These are phyloP conservation scores for Pythium pyrilobum DNA, from an alignment of 352 stramenopile genomes.

Conservation along the genomic window DNA sequence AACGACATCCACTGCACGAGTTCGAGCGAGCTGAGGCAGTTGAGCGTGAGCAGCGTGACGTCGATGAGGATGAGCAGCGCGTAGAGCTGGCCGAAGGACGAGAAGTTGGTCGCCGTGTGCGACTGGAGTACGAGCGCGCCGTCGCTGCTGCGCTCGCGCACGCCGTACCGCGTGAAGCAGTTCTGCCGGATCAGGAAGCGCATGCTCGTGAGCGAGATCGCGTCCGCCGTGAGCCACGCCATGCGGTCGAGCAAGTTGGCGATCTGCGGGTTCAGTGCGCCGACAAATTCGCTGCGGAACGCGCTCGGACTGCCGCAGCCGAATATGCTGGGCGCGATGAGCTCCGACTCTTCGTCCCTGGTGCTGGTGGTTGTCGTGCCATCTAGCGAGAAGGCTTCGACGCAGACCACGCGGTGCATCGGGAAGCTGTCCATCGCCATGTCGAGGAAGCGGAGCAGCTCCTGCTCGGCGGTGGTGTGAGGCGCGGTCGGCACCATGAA, in stretches of 20 bases:
- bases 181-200: constrained; percentile 18
- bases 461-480: constrained; percentile 1
- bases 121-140: constrained; percentile 1
- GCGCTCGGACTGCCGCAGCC: constrained; percentile 14
- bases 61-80: constrained; percentile 18
- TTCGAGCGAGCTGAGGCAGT: constrained; percentile 16
- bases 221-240: constrained; percentile 16
- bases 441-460: constrained; percentile 11
- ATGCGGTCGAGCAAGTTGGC: constrained; percentile 1
- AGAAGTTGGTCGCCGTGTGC: constrained; percentile 12
- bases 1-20: constrained; percentile 14
- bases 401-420: constrained; percentile 5
- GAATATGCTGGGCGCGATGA: constrained; percentile 2
- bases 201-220: constrained; percentile 5
- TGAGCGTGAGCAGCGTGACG: constrained; percentile 13
- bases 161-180: constrained; percentile 5
- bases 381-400: constrained; percentile 8
- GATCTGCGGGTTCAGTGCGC: background rate
- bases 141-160: background rate
- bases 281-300: constrained; percentile 17
- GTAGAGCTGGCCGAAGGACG: constrained; percentile 15
- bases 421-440: constrained; percentile 11
- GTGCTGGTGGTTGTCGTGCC: background rate
- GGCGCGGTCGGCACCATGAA: background rate
- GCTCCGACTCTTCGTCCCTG: background rate